These are phyloP conservation scores for Pichia kluyveri DNA, from an alignment of 805 yeast genomes.

Conservation along the genomic window DNA sequence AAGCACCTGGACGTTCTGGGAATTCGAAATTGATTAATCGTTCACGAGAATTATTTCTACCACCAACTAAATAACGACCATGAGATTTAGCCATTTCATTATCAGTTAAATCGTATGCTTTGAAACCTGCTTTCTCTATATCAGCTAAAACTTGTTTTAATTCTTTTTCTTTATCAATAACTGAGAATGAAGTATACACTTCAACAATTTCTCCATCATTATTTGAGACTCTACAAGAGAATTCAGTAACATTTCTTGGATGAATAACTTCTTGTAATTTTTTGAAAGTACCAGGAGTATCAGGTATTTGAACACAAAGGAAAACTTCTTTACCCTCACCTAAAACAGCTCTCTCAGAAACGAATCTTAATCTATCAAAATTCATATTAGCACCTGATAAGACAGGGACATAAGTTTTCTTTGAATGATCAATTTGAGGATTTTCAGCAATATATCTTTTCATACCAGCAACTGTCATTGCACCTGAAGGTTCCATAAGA, in stretches of 20 bases:
- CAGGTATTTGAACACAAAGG: slow-evolving; percentile 84
- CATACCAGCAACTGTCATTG: slow-evolving; percentile 90
- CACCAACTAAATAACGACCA: slow-evolving; percentile 94
- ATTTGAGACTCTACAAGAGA: slow-evolving; percentile 70
- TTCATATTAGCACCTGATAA: slow-evolving; percentile 98
- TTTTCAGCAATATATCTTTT: slow-evolving; percentile 65
- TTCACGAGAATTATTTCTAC: slow-evolving; percentile 71
- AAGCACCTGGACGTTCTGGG: slow-evolving; percentile 96
- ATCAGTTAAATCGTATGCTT: slow-evolving; percentile 76
- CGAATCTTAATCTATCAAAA: slow-evolving; percentile 91
- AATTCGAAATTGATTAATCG: slow-evolving; percentile 79
- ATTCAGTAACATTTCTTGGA: slow-evolving; percentile 91
- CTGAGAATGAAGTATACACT: slow-evolving; percentile 83
- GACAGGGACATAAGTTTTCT: slow-evolving; percentile 70
- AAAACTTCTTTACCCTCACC: slow-evolving; percentile 98
- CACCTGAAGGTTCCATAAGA: slow-evolving; percentile 95
- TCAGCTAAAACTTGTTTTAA: slow-evolving; percentile 51
- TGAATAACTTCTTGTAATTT: slow-evolving; percentile 66
- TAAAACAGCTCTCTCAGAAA: slow-evolving; percentile 93
- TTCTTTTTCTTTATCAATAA: slow-evolving; percentile 67
- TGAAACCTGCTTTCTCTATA: slow-evolving; percentile 55
- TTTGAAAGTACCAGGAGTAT: slow-evolving; percentile 82
- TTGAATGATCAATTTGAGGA: slow-evolving; percentile 62
- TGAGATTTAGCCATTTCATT: slow-evolving; percentile 95
- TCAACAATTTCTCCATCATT: slow-evolving; percentile 45